phyloP scores from a whole-genome alignment of 2,329 filamentous ascomycete genomes.

The Sclerotinia borealis region DNA sequence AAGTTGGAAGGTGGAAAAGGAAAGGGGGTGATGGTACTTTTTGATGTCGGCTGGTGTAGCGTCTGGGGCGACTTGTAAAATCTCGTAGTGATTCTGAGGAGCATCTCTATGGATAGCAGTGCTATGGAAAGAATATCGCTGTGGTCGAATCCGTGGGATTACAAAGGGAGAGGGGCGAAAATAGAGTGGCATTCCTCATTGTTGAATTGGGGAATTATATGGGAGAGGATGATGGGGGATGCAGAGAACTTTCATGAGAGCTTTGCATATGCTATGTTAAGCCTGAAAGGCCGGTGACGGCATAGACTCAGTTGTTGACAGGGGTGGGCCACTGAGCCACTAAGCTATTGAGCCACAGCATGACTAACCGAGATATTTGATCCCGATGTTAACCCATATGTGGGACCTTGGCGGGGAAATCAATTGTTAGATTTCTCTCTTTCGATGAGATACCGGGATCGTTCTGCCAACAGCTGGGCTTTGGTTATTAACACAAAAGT shows the following conservation, averaged over 20 bases:
- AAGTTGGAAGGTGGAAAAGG: no score
- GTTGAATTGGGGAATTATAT: neutral
- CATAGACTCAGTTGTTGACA: neutral
- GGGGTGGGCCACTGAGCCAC: neutral
- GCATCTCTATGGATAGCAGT: constrained; percentile 33
- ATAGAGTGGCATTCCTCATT: constrained; percentile 51
- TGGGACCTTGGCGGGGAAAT: neutral
- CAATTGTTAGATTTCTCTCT: constrained; percentile 4
- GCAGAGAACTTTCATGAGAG: neutral
- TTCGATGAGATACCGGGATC: neutral
- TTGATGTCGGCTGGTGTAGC: constrained; percentile 78
- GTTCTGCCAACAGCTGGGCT: neutral
- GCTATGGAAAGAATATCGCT: constrained; percentile 43
- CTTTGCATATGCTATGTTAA: neutral
- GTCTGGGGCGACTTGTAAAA: constrained; percentile 62
- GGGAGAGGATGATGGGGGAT: neutral
- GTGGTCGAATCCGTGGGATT: constrained; percentile 13
- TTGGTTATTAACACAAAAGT: neutral
- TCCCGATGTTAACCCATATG: neutral
- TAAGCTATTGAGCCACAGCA: neutral
- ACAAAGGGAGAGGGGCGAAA: constrained; percentile 21
- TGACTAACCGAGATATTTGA: neutral
- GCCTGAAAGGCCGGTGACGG: neutral
- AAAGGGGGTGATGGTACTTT: constrained; percentile 46
- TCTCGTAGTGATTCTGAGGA: constrained; percentile 68